Evolutionary conservation across 139 green algal genomes (phyloP).

Genomic region (Chlorella sorokiniana): DNA sequence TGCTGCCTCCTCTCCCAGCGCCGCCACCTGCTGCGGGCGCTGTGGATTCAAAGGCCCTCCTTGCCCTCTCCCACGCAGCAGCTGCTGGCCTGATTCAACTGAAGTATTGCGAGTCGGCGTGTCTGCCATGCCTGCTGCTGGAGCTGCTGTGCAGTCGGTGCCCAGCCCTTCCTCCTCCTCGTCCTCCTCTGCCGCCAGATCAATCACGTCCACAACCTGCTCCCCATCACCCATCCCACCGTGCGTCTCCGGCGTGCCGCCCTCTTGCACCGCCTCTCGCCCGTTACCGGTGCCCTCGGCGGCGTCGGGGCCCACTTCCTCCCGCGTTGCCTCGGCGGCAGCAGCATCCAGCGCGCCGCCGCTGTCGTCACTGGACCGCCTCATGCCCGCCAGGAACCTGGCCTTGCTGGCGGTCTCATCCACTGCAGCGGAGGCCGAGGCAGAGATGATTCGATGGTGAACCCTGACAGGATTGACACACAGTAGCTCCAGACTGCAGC

Average conservation of each 20-base stretch:
- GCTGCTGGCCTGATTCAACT: background rate
- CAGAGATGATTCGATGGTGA: too few species aligned
- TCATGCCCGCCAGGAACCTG: constrained; percentile 54
- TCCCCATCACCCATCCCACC: background rate
- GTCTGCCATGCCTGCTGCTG: background rate
- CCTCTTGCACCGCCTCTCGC: background rate
- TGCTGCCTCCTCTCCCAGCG: constrained; percentile 43
- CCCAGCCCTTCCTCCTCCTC: background rate
- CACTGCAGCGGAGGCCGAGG: constrained; percentile 36
- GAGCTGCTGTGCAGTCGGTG: background rate
- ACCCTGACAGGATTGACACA: too few species aligned
- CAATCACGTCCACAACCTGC: background rate
- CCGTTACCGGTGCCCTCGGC: background rate
- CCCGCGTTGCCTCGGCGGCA: background rate
- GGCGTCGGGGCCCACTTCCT: background rate
- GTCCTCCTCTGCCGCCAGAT: constrained; percentile 11
- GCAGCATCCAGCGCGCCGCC: background rate
- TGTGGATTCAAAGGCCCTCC: background rate
- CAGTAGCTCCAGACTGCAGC: background rate
- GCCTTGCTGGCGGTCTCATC: constrained; percentile 73
- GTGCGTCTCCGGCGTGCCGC: background rate
- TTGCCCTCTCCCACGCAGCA: background rate
- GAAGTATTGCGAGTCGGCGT: background rate
- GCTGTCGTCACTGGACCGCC: background rate
- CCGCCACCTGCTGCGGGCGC: constrained; percentile 19